These are phyloP conservation scores for Gossypium davidsonii DNA, from an alignment of 441 rosid species.

Conservation along the genomic window DNA sequence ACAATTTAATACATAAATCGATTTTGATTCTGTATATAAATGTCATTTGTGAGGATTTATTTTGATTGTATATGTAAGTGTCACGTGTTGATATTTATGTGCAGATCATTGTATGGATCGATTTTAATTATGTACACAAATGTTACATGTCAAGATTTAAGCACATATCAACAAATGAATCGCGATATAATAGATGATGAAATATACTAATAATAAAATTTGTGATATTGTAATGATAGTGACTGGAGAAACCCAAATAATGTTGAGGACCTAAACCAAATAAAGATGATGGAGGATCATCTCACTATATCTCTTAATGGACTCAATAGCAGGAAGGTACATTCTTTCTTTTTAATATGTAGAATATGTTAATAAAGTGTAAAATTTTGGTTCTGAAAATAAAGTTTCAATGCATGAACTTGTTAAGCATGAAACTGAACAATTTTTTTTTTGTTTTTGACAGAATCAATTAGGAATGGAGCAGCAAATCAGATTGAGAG, in stretches of 20 bases:
- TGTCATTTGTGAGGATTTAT: background rate
- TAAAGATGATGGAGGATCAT: no score
- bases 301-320: no score
- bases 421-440: no score
- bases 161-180: background rate
- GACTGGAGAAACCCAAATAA: no score
- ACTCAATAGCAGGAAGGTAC: no score
- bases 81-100: background rate
- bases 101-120: background rate
- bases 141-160: background rate
- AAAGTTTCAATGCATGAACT: no score
- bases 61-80: background rate
- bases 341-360: no score
- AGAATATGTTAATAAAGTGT: no score
- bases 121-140: background rate
- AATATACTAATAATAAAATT: background rate
- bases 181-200: background rate
- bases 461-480: conserved; percentile 1
- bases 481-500: background rate
- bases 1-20: background rate
- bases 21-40: background rate
- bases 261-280: no score
- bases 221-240: background rate
- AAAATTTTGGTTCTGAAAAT: no score
- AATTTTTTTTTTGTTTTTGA: background rate